Evolutionary conservation across 1,284 basidiomycete species (phyloP), one percentile per base, ranked within the genome.

Genomic region (Cryptococcus sp.): DNA sequence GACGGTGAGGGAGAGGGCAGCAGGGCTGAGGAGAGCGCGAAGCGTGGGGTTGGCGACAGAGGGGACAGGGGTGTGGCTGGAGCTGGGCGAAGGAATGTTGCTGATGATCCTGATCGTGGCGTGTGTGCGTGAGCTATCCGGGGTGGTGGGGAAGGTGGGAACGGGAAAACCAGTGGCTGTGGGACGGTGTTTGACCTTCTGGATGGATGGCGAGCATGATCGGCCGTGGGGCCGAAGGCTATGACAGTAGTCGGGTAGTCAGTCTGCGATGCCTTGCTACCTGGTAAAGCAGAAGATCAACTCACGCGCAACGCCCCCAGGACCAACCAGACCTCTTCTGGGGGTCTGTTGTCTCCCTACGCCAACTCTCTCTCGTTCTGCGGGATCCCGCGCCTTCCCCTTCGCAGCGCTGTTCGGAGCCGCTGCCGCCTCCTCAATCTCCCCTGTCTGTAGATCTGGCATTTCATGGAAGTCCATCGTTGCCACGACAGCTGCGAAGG

Each of bases 251-350:
- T 35, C 5, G 4, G 30, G 8, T 3, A 35, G 30, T 35, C 30
- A 35, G 30, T 8, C 30, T 35, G 30, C 30, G 30, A 35, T 10
- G 13, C 8, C 30, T 8, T 35, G 5, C 30, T 35, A 8, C 8
- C 2, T 5, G 30, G 30, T 8, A 35, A 10, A 35, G 13, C 30
- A 40, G 6, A 51, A 5, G 17, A 42, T 1, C 1, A 30, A 54
- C 67, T 60, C 49, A 65, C 67, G 57, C 22, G 65, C 53, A 35
- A 66, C 55, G 5, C 63, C 65, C 5, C 66, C 59, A 20, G 65
- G 61, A n/a, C 65, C 67, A n/a, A 67, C 52, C 6, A 60, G 46
- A 7, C 57, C 62, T 46, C 65, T 60, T 42, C 65, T 58, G 8
- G 58, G 56, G 1, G 52, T 68, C 55, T 64, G 65, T 47, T 51